Base-by-base conservation (phyloP, 306 rosid genomes). In the Castanea sativa region DNA sequence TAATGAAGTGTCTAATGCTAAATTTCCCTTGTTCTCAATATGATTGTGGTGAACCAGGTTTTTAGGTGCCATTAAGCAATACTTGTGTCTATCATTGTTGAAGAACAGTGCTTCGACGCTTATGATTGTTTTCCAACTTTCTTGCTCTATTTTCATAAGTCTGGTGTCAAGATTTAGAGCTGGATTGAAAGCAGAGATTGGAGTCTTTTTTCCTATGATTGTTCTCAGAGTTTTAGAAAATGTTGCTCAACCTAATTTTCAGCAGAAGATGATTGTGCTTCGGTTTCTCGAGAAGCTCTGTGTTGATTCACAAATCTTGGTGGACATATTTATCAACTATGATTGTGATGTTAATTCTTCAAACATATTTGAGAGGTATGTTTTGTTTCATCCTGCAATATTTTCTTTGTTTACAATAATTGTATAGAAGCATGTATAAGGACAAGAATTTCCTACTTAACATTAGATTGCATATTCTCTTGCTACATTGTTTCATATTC, bases 321-420 rank as follows among this genome's bases (percentile, higher is more conserved):
- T 96, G 38, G 99, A 96, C 88, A 93, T 96, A 87, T 96, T 96
- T 76, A 89, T 93, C 80, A 96, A 93, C 84, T 96, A 96, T 68
- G 98, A 96, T 81, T 96, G 99, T 79, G 99, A 96, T 89, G 99
- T 96, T 91, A 96, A 91, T 89, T 93, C 99, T 74, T 92, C 99
- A 43, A 96, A 96, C 92, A 96, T 96, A 85, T 96, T 93, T 87
- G 99, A 96, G 89, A 91, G 99, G 99, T 96, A 79, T 80, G 92
- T 77, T 64, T 55, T 77, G 57, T 63, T 65, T 58, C 81, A 55
- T 64, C 76, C 51, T 68, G 38, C 80, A 73, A 65, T 19, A 30
- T 83, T 71, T 78, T 30, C 73, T 58, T 13, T 74, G 25, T 70
- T 65, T 73, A 45, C 61, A 58, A 51, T 53, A 21, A 51, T 41